A percentile compares a stretch with the other conserved stretches of the same genome.
Conservation (phyloP, 2,329 filamentous ascomycete species). For the Fusarium compactum region DNA sequence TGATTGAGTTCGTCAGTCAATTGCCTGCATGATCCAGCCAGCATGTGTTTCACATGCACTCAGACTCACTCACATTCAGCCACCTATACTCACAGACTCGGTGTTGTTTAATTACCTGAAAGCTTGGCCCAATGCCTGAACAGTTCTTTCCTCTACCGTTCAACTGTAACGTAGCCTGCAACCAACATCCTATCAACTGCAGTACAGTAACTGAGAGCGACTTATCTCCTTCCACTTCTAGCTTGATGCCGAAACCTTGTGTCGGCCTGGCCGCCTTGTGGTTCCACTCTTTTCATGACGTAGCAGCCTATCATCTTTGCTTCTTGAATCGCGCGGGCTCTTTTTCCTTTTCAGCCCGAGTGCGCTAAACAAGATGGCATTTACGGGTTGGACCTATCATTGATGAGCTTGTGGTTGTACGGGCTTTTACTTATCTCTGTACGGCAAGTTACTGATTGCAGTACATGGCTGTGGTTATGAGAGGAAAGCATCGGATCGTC, state of each 20-base stretch:
- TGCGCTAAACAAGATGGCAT: neutral
- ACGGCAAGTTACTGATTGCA: neutral
- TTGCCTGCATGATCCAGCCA: neutral
- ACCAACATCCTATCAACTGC: too few relatives aligned
- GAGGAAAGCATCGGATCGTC: neutral
- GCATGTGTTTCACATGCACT: neutral
- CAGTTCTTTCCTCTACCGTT: slow-evolving; percentile 1
- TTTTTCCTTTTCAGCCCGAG: slow-evolving; percentile 1
- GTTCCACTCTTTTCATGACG: slow-evolving; percentile 30
- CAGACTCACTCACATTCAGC: neutral
- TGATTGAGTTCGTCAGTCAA: neutral
- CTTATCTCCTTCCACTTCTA: slow-evolving; percentile 33
- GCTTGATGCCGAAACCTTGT: slow-evolving; percentile 37
- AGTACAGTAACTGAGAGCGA: neutral
- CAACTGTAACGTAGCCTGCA: neutral
- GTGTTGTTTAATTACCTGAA: slow-evolving; percentile 12
- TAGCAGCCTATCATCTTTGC: slow-evolving; percentile 17
- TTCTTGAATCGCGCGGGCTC: slow-evolving; percentile 3
- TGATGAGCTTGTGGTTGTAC: neutral
- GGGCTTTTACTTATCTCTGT: neutral
- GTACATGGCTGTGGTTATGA: neutral
- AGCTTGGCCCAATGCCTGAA: slow-evolving; percentile 23
- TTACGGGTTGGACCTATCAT: slow-evolving; percentile 15
- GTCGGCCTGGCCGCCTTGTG: slow-evolving; percentile 38
- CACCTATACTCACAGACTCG: neutral